These are phyloP conservation scores for Sarocladiaceae sp. DNA, from an alignment of 2,329 filamentous ascomycete species.

Conservation along the genomic window DNA sequence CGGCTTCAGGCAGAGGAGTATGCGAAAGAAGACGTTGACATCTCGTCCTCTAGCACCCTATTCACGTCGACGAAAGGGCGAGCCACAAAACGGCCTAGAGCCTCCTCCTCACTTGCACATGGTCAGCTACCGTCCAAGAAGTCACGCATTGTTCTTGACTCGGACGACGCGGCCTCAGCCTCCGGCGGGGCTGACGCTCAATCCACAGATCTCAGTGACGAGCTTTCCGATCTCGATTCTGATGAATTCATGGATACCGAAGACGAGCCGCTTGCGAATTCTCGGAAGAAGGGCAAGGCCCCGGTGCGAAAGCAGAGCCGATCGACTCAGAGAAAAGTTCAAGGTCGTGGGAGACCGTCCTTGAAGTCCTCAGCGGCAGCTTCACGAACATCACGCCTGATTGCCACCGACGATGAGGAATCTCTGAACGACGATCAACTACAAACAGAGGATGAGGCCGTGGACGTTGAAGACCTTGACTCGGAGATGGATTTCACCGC, in stretches of 20 bases:
- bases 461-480: not conserved
- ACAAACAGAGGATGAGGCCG: not conserved
- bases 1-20: conserved; percentile 11
- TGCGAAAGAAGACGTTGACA: not conserved
- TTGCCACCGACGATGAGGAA: not conserved
- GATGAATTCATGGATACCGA: conserved; percentile 19
- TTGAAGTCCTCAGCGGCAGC: not conserved
- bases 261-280: conserved; percentile 23
- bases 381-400: not conserved
- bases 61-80: not conserved
- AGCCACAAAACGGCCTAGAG: not conserved
- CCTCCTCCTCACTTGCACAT: not conserved
- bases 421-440: not conserved
- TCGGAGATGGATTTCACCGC: conserved; percentile 9
- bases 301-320: not conserved
- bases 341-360: not conserved
- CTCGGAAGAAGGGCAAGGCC: conserved; percentile 13
- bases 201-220: conserved; percentile 7
- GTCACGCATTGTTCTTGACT: not conserved
- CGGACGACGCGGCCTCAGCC: not conserved
- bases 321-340: no score
- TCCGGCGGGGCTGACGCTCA: no score
- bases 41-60: not conserved
- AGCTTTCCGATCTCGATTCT: conserved; percentile 7
- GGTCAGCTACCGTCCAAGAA: not conserved